phyloP scores from a whole-genome alignment of 1,284 basidiomycete species.

The Malassezia japonica region DNA sequence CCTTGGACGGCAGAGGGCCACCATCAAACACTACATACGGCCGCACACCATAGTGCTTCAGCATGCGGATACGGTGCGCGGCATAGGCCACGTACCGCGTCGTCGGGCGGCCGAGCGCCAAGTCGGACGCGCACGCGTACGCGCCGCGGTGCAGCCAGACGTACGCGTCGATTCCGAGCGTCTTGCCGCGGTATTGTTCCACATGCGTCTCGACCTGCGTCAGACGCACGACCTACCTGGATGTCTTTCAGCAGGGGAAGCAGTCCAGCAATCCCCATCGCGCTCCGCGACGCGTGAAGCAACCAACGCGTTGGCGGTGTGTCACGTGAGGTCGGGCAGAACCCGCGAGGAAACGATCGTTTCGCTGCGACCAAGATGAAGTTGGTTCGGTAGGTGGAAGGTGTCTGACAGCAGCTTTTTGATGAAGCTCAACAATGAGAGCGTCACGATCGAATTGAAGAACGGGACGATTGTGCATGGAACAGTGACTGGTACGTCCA shows the following conservation, averaged over 20 bases:
- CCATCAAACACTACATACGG: slow-evolving; percentile 96
- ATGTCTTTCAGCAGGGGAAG: slow-evolving; percentile 85
- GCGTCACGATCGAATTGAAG: slow-evolving; percentile 94
- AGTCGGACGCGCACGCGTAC: slow-evolving; percentile 74
- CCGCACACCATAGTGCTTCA: slow-evolving; percentile 71
- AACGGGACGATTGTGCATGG: slow-evolving; percentile 92
- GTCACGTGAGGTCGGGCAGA: slow-evolving; percentile 8
- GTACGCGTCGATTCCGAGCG: slow-evolving; percentile 73
- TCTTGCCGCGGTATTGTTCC: slow-evolving; percentile 32
- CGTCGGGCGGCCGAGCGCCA: slow-evolving; percentile 73
- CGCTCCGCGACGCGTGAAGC: background rate
- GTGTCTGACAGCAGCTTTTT: slow-evolving; percentile 63
- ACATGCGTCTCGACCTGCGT: slow-evolving; percentile 23
- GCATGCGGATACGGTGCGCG: slow-evolving; percentile 79
- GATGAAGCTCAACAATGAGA: slow-evolving; percentile 99
- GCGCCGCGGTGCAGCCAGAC: slow-evolving; percentile 96
- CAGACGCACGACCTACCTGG: slow-evolving; percentile 10
- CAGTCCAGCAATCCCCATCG: slow-evolving; percentile 77
- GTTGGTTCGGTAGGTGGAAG: slow-evolving; percentile 39
- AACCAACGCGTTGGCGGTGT: background rate
- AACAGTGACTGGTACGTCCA: slow-evolving; percentile 77
- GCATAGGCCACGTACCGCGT: slow-evolving; percentile 85
- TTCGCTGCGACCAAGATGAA: slow-evolving; percentile 32
- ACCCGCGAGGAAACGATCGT: too few species aligned
- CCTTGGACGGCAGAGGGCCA: slow-evolving; percentile 86